phyloP scores from a whole-genome alignment of 2,329 filamentous ascomycete genomes.

The Venturia oleaginea region DNA sequence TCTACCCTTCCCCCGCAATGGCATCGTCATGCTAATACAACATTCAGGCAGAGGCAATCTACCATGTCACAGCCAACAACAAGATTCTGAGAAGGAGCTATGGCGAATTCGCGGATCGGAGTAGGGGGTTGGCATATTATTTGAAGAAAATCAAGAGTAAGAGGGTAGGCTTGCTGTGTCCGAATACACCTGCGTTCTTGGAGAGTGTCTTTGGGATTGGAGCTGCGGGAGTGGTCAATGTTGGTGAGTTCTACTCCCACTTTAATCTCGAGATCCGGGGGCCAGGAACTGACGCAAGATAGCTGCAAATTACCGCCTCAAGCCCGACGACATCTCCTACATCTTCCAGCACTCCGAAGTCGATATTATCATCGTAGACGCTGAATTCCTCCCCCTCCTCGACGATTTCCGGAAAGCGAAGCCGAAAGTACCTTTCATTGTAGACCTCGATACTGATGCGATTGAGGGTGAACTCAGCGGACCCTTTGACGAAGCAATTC shows the following conservation, averaged over 20 bases:
- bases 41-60: slow-evolving; percentile 63
- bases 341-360: slow-evolving; percentile 84
- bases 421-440: slow-evolving; percentile 58
- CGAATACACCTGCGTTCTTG: slow-evolving; percentile 91
- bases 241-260: slow-evolving; percentile 37
- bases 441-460: slow-evolving; percentile 78
- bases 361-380: slow-evolving; percentile 78
- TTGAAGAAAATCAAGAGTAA: slow-evolving; percentile 63
- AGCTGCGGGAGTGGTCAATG: slow-evolving; percentile 67
- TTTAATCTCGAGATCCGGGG: too few species aligned
- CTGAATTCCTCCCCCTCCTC: slow-evolving; percentile 66
- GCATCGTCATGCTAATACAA: neutral
- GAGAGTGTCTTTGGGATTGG: slow-evolving; percentile 77
- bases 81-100: slow-evolving; percentile 69
- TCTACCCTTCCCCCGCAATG: neutral
- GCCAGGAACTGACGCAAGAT: slow-evolving; percentile 5
- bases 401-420: slow-evolving; percentile 53
- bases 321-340: slow-evolving; percentile 77
- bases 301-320: slow-evolving; percentile 64
- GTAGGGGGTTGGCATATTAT: slow-evolving; percentile 81
- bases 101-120: slow-evolving; percentile 72
- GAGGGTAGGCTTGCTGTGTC: slow-evolving; percentile 74
- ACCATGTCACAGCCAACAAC: slow-evolving; percentile 74
- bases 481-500: slow-evolving; percentile 72
- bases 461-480: slow-evolving; percentile 65